These are phyloP conservation scores for Salvia miltiorrhiza DNA, from an alignment of 257 asterid genomes.

Conservation along the genomic window DNA sequence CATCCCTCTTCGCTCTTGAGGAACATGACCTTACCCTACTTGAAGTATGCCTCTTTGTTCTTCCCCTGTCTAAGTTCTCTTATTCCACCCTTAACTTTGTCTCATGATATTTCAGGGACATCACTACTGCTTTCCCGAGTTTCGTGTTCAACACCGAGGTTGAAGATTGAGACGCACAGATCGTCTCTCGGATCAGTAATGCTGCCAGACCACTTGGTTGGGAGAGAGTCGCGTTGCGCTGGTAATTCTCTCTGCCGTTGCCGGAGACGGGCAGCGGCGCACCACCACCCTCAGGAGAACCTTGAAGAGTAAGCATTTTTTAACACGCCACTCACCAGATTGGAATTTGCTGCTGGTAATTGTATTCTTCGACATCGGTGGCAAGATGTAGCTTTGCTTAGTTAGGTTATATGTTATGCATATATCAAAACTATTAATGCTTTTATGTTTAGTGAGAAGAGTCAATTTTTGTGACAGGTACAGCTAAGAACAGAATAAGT, in stretches of 20 bases:
- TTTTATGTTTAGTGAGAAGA: no score
- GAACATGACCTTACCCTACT: slow-evolving; percentile 89
- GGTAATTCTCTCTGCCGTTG: slow-evolving; percentile 2
- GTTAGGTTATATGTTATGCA: no score
- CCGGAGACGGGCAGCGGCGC: not conserved
- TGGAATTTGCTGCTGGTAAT: not conserved
- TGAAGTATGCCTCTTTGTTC: slow-evolving; percentile 45
- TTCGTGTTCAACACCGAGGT: slow-evolving; percentile 65
- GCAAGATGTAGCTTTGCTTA: no score
- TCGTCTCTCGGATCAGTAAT: slow-evolving; percentile 5
- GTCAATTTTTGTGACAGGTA: not conserved
- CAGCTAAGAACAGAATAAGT: not conserved
- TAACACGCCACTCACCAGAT: not conserved
- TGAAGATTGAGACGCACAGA: slow-evolving; percentile 43
- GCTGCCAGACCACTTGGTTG: not conserved
- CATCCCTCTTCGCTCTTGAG: slow-evolving; percentile 74
- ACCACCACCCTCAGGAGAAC: not conserved
- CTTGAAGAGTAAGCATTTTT: not conserved
- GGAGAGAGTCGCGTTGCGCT: not conserved
- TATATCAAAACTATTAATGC: no score
- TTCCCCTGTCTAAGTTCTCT: not conserved
- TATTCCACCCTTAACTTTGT: not conserved
- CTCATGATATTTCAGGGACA: slow-evolving; percentile 42
- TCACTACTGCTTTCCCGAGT: slow-evolving; percentile 65
- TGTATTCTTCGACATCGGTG: not conserved